phyloP scores from a whole-genome alignment of 768 basidiomycete genomes.

The Suillus fuscotomentosus region DNA sequence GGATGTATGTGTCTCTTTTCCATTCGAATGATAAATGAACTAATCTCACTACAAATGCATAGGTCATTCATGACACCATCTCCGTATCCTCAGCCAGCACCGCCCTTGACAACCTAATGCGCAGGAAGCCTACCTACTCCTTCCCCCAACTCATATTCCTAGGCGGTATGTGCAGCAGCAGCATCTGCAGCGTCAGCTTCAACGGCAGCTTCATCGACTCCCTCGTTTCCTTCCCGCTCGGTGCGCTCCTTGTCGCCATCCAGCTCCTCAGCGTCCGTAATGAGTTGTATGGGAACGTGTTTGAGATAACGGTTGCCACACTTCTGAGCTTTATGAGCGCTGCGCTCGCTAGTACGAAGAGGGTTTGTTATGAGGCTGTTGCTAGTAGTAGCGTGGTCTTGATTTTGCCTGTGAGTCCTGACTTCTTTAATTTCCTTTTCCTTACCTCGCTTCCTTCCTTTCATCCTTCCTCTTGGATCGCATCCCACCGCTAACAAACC shows the following conservation, averaged over 20 bases:
- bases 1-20: conserved; percentile 42
- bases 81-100: conserved; percentile 72
- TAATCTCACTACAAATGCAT: not conserved
- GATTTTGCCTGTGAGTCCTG: conserved; percentile 65
- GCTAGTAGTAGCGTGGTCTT: conserved; percentile 76
- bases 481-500: not conserved
- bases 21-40: not conserved
- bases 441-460: not conserved
- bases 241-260: conserved; percentile 68
- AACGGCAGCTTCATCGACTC: conserved; percentile 77
- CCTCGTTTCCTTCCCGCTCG: conserved; percentile 70
- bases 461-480: not conserved
- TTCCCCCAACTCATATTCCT: conserved; percentile 63
- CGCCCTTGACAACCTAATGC: conserved; percentile 74
- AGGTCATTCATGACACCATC: conserved; percentile 84
- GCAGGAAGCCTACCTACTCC: conserved; percentile 56
- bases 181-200: conserved; percentile 74
- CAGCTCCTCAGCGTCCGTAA: conserved; percentile 73
- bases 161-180: conserved; percentile 74
- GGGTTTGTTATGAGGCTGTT: conserved; percentile 80
- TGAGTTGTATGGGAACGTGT: conserved; percentile 78
- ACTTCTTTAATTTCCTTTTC: not conserved
- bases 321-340: conserved; percentile 79
- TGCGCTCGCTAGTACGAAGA: conserved; percentile 62
- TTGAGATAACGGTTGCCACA: conserved; percentile 80